Conservation (phyloP, 306 rosid genomes). For the Cicer pinnatifidum region DNA sequence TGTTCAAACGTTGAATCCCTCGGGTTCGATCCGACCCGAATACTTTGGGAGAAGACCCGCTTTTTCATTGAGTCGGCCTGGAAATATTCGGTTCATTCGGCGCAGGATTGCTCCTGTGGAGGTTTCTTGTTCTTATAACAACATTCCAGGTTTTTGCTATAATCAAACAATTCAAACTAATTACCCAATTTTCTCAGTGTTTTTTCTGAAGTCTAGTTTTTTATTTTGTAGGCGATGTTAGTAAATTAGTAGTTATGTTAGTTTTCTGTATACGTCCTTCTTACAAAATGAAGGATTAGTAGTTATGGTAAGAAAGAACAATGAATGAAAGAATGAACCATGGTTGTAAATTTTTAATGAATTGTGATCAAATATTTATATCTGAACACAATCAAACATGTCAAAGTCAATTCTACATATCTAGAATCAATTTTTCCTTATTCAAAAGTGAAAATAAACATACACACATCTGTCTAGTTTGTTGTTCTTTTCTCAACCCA, state of each 20-base stretch:
- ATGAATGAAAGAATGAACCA: neutral
- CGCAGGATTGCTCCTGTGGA: conserved; percentile 48
- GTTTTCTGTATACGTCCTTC: too few relatives aligned
- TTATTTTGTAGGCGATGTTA: neutral
- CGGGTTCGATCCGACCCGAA: conserved; percentile 55
- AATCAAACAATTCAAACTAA: neutral
- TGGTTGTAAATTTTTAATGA: conserved; percentile 14
- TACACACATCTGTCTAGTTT: too few relatives aligned
- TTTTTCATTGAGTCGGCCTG: conserved; percentile 46
- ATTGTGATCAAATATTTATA: conserved; percentile 23
- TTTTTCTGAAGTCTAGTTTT: conserved; percentile 2
- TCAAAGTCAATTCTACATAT: too few relatives aligned
- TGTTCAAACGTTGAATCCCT: conserved; percentile 48
- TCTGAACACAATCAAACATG: too few relatives aligned
- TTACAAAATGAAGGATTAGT: too few relatives aligned
- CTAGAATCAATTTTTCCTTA: too few relatives aligned
- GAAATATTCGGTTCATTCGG: conserved; percentile 48
- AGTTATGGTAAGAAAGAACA: neutral
- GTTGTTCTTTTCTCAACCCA: too few relatives aligned
- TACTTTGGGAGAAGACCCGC: conserved; percentile 44
- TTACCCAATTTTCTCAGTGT: neutral
- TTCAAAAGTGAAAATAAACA: too few relatives aligned
- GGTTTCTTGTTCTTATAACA: conserved; percentile 61
- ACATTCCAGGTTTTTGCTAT: conserved; percentile 64
- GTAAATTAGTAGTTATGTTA: too few relatives aligned